Base-by-base conservation (phyloP, 352 stramenopile species). In the Phytophthora pisi region DNA sequence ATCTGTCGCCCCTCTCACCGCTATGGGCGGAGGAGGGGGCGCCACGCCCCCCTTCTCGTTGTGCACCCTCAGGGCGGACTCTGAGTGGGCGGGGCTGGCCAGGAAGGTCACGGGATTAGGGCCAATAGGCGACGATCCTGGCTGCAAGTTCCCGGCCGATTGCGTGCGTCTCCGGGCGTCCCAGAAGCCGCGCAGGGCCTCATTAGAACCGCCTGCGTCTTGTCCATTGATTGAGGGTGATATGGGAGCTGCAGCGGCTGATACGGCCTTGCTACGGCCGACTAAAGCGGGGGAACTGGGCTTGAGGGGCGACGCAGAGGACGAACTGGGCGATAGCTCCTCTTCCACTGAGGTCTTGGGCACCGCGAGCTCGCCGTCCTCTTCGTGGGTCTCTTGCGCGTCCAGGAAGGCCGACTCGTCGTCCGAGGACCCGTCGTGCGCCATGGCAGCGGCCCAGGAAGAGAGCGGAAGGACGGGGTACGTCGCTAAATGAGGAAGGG, bases 111-210 rank as follows among this genome's bases (percentile, higher is more conserved):
- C 60, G 56, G 57, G 20, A 57, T 69, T 65, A 46, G 4, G 23
- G 46, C 3, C 40, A 43, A 51, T 26, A 42, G 55, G 43, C 13
- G 11, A 16, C 24, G 68, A 53, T 15, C 34, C 47, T 16, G 45
- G 0, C 46, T 61, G 62, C 38, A 92, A 67, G 31, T 88, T 78
- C 9, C 66, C 54, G 11, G 74, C 67, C 1, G 84, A 91, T 70
- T 91, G 84, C 40, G 82, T 87, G 51, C 84, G 84, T 53, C 84
- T 75, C 18, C 51, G 62, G 28, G 81, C 62, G 11, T 66, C 61
- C 72, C 57, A 69, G 45, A 57, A 46, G 30, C 30, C 53, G 9
- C 20, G 46, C 10, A 31, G 11, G 49, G 43, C 4, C 16, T 52
- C 58, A n/a, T 66, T 61, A 7, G 47, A 66, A 4, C 9, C 31